phyloP scores from a whole-genome alignment of 2,329 filamentous ascomycete species.

The Ophiostoma triangulosporum region DNA sequence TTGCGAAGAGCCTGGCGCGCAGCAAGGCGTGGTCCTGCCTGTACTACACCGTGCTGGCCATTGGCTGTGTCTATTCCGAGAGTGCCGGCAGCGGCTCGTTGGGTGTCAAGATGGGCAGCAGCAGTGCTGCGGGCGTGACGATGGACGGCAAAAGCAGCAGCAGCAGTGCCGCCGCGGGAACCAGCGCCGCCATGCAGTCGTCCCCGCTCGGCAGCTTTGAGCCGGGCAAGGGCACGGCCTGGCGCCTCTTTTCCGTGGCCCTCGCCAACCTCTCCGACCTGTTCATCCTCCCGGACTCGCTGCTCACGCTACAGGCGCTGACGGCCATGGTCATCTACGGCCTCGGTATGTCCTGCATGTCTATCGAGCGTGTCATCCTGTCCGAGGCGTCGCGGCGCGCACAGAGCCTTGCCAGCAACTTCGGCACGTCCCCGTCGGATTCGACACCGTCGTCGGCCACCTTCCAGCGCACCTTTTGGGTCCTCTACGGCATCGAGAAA shows the following conservation, averaged over 20 bases:
- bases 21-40: conserved; percentile 24
- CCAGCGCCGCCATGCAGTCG: neutral
- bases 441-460: neutral
- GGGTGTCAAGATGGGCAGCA: conserved; percentile 14
- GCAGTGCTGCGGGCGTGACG: neutral
- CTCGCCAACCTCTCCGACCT: conserved; percentile 24
- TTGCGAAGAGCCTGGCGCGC: conserved; percentile 16
- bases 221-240: conserved; percentile 24
- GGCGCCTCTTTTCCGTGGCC: conserved; percentile 26
- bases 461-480: conserved; percentile 21
- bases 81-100: conserved; percentile 9
- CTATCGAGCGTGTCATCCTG: conserved; percentile 21
- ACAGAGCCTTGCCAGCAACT: conserved; percentile 17
- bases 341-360: conserved; percentile 18
- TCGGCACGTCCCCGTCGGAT: conserved; percentile 8
- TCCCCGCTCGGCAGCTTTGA: conserved; percentile 18
- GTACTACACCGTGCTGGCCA: conserved; percentile 25
- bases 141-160: no score
- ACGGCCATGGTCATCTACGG: conserved; percentile 21
- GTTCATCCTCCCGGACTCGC: conserved; percentile 19
- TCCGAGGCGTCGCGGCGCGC: conserved; percentile 20
- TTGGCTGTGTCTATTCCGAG: conserved; percentile 22
- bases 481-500: conserved; percentile 18
- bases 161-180: no score
- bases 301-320: conserved; percentile 20